phyloP scores from a whole-genome alignment of 306 rosid genomes.

The Quercus ilex region DNA sequence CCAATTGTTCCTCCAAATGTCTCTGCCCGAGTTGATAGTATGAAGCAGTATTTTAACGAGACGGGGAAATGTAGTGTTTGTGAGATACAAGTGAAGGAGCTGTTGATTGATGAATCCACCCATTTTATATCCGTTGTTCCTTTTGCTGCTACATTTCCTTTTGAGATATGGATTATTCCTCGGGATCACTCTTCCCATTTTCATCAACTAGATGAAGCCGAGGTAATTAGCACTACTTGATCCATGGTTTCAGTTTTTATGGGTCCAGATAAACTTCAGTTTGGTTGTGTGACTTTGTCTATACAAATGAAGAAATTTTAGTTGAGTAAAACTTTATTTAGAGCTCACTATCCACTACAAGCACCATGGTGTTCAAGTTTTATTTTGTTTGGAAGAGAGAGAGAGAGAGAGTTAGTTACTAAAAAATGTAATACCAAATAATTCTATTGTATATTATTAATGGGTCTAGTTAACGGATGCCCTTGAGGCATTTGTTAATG shows the following conservation, averaged over 20 bases:
- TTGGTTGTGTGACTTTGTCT: background rate
- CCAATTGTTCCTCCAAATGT: slow-evolving; percentile 43
- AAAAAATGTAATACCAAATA: no score
- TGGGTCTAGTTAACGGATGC: no score
- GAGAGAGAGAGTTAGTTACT: no score
- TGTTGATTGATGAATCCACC: slow-evolving; percentile 37
- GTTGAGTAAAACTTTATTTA: background rate
- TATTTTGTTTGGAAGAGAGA: no score
- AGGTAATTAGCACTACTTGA: slow-evolving; percentile 19
- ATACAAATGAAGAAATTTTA: background rate
- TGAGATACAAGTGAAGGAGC: slow-evolving; percentile 27
- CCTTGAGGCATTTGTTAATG: no score
- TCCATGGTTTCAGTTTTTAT: background rate
- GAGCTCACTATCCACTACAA: background rate
- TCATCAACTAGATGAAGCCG: slow-evolving; percentile 32
- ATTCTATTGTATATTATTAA: no score
- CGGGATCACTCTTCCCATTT: slow-evolving; percentile 47
- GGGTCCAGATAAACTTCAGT: background rate
- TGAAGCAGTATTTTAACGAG: slow-evolving; percentile 33
- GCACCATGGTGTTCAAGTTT: no score
- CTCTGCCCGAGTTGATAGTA: slow-evolving; percentile 29
- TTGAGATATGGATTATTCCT: slow-evolving; percentile 58
- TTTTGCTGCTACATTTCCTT: slow-evolving; percentile 46
- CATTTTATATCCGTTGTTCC: slow-evolving; percentile 45
- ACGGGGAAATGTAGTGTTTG: slow-evolving; percentile 40